phyloP scores from a whole-genome alignment of 2,329 filamentous ascomycete genomes.

The Raffaelea ambrosiae region DNA sequence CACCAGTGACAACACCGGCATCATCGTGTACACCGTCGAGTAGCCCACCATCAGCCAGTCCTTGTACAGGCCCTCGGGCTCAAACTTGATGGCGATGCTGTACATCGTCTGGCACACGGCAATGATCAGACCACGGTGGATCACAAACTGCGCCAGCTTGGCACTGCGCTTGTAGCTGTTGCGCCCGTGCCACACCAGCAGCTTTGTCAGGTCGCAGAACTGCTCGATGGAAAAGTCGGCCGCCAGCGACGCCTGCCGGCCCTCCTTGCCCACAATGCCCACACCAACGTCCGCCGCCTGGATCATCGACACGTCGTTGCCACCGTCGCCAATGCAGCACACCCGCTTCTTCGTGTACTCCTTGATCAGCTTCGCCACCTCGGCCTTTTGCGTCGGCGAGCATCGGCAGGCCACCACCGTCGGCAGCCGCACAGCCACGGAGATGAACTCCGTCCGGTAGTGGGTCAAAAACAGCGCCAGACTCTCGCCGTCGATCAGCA shows the following conservation, averaged over 20 bases:
- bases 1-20: slow-evolving; percentile 85
- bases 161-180: slow-evolving; percentile 96
- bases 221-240: slow-evolving; percentile 96
- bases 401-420: slow-evolving; percentile 94
- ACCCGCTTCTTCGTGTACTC: slow-evolving; percentile 89
- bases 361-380: slow-evolving; percentile 84
- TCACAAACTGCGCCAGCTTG: slow-evolving; percentile 95
- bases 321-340: slow-evolving; percentile 95
- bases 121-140: slow-evolving; percentile 93
- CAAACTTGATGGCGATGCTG: slow-evolving; percentile 84
- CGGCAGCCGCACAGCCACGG: slow-evolving; percentile 76
- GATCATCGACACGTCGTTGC: slow-evolving; percentile 99
- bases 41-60: slow-evolving; percentile 97
- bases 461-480: slow-evolving; percentile 74
- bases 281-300: slow-evolving; percentile 97
- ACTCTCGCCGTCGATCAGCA: slow-evolving; percentile 92
- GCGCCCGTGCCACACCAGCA: slow-evolving; percentile 97
- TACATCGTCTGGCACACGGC: slow-evolving; percentile 96
- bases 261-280: slow-evolving; percentile 96
- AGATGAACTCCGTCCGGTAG: slow-evolving; percentile 79
- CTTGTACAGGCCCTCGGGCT: slow-evolving; percentile 89
- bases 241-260: slow-evolving; percentile 84
- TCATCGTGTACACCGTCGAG: slow-evolving; percentile 89
- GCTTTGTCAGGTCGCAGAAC: slow-evolving; percentile 88
- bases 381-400: slow-evolving; percentile 93